Evolutionary conservation across 2,329 filamentous ascomycete species (phyloP).

Genomic region (Bipolaris victoriae): DNA sequence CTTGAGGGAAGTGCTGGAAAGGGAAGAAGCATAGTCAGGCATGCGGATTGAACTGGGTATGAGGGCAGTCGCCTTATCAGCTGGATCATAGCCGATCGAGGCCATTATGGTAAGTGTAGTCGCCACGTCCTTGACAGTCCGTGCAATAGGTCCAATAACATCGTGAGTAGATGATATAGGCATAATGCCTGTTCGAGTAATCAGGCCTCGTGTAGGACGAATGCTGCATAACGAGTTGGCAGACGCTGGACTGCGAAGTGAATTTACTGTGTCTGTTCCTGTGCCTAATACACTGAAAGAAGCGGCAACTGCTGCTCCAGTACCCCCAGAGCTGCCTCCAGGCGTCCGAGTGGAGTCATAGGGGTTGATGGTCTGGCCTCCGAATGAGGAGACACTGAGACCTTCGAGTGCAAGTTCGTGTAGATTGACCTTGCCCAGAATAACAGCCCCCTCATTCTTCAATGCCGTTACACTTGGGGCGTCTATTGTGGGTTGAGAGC

Average conservation of each 20-base stretch:
- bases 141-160: conserved; percentile 61
- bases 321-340: conserved; percentile 68
- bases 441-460: conserved; percentile 59
- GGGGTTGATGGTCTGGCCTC: conserved; percentile 69
- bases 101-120: conserved; percentile 61
- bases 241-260: conserved; percentile 64
- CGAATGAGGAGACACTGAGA: conserved; percentile 65
- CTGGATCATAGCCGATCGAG: conserved; percentile 56
- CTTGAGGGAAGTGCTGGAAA: conserved; percentile 46
- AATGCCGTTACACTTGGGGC: conserved; percentile 59
- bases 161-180: conserved; percentile 65
- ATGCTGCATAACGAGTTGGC: conserved; percentile 67
- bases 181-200: conserved; percentile 59
- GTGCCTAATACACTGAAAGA: conserved; percentile 65
- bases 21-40: conserved; percentile 55
- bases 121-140: conserved; percentile 59
- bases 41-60: conserved; percentile 51
- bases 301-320: conserved; percentile 64
- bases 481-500: conserved; percentile 56
- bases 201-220: conserved; percentile 61
- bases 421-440: conserved; percentile 64
- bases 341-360: conserved; percentile 71
- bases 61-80: conserved; percentile 60
- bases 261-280: conserved; percentile 68
- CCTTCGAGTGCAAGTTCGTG: conserved; percentile 71